Conservation (phyloP, 306 rosid genomes). For the Vigna radiata region DNA sequence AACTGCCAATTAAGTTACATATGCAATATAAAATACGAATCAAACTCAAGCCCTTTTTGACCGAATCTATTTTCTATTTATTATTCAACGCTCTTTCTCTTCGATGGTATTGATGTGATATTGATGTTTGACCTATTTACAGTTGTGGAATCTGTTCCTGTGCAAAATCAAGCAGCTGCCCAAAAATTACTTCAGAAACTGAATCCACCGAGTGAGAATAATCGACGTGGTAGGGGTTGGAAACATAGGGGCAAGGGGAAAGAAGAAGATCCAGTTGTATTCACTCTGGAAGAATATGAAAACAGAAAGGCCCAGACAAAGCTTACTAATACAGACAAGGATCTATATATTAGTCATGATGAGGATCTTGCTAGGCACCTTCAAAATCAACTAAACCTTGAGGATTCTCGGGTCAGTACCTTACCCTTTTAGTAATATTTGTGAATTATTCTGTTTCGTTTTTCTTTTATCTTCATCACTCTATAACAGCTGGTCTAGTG, state of each 20-base stretch:
- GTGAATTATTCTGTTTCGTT: constrained; percentile 4
- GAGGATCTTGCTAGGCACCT: constrained; percentile 89
- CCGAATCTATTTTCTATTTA: not conserved
- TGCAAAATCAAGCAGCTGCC: constrained; percentile 95
- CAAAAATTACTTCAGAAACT: constrained; percentile 87
- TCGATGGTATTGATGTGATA: constrained; percentile 1
- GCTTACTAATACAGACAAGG: constrained; percentile 32
- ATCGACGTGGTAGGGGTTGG: constrained; percentile 52
- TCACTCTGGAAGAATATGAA: constrained; percentile 80
- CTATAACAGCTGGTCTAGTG: constrained; percentile 10
- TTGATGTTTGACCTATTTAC: constrained; percentile 31
- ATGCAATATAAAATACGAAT: not conserved
- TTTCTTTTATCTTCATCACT: not conserved
- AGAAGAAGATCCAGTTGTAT: constrained; percentile 63
- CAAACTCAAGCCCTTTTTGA: not conserved
- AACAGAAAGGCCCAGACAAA: constrained; percentile 62
- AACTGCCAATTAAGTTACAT: constrained; percentile 10
- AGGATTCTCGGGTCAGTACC: constrained; percentile 67
- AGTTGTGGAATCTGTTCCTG: constrained; percentile 82
- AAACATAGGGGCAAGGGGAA: constrained; percentile 67
- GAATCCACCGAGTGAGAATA: constrained; percentile 58
- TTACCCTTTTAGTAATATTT: not conserved
- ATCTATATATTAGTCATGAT: constrained; percentile 54
- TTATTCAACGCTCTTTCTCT: not conserved
- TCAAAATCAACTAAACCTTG: constrained; percentile 73